Percentiles rank a stretch among this genome's conserved stretches.
Conservation (phyloP, 805 yeast species). For the Cyberlindnera nakhonratchasimensis region DNA sequence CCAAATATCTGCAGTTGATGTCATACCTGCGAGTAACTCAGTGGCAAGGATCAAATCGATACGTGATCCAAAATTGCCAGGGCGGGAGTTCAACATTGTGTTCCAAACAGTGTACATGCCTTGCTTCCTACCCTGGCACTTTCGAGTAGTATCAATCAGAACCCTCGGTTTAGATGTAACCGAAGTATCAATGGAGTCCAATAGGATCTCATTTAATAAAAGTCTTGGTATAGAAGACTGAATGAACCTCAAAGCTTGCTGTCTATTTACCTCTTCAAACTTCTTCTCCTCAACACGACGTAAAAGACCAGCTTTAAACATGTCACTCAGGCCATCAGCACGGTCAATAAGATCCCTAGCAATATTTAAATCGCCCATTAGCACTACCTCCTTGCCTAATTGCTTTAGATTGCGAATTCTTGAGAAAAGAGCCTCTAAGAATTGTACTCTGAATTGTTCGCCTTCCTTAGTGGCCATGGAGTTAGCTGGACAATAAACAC, state of each 20-base stretch:
- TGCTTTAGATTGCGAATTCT: conserved; percentile 55
- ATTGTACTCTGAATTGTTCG: conserved; percentile 53
- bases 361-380: conserved; percentile 89
- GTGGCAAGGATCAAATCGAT: conserved; percentile 72
- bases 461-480: conserved; percentile 69
- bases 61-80: conserved; percentile 82
- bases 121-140: conserved; percentile 49
- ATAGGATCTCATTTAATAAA: conserved; percentile 44
- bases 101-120: conserved; percentile 93
- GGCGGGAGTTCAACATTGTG: conserved; percentile 68
- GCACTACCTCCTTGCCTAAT: conserved; percentile 62
- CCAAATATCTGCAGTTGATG: conserved; percentile 51
- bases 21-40: conserved; percentile 30
- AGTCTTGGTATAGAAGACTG: conserved; percentile 39
- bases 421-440: conserved; percentile 54
- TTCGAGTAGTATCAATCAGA: conserved; percentile 58
- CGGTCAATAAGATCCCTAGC: conserved; percentile 77
- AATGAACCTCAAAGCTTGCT: conserved; percentile 33
- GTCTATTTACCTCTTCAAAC: conserved; percentile 37
- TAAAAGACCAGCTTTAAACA: conserved; percentile 37
- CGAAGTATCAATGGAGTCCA: conserved; percentile 31
- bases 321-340: conserved; percentile 60
- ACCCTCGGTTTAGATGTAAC: conserved; percentile 37
- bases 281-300: conserved; percentile 21
- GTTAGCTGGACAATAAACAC: conserved; percentile 90